phyloP scores from a whole-genome alignment of 73 alveolate genomes.

The Stentor roeselii region DNA sequence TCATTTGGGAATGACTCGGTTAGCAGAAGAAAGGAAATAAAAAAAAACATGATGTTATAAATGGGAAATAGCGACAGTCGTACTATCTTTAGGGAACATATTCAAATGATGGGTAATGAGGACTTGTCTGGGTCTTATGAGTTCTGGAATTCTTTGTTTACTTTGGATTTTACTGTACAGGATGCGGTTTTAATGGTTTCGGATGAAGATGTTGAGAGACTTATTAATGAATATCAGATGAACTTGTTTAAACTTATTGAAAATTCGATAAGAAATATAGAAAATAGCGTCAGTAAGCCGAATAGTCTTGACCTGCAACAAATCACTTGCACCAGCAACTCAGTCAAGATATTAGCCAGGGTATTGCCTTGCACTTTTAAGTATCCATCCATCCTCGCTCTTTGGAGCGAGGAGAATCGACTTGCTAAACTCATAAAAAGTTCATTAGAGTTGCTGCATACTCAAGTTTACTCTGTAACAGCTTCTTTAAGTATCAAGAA shows the following conservation, averaged over 20 bases:
- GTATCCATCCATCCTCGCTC: neutral
- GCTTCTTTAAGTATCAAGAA: slow-evolving; percentile 13
- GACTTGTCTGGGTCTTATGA: neutral
- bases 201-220: neutral
- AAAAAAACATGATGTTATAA: too few relatives aligned
- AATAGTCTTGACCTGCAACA: neutral
- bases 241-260: neutral
- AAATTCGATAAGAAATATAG: neutral
- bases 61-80: slow-evolving; percentile 24
- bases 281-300: neutral
- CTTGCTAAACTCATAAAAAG: neutral
- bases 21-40: too few relatives aligned
- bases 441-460: neutral
- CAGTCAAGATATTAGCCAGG: slow-evolving; percentile 6
- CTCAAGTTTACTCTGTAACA: slow-evolving; percentile 1
- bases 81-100: slow-evolving; percentile 12
- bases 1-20: too few relatives aligned
- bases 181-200: neutral
- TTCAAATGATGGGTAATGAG: neutral
- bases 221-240: neutral
- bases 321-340: neutral
- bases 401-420: neutral
- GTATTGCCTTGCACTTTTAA: neutral
- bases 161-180: neutral
- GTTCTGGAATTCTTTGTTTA: slow-evolving; percentile 4